These are phyloP conservation scores for Aspergillus heteromorphus DNA, from an alignment of 495 filamentous ascomycete species.

Conservation along the genomic window DNA sequence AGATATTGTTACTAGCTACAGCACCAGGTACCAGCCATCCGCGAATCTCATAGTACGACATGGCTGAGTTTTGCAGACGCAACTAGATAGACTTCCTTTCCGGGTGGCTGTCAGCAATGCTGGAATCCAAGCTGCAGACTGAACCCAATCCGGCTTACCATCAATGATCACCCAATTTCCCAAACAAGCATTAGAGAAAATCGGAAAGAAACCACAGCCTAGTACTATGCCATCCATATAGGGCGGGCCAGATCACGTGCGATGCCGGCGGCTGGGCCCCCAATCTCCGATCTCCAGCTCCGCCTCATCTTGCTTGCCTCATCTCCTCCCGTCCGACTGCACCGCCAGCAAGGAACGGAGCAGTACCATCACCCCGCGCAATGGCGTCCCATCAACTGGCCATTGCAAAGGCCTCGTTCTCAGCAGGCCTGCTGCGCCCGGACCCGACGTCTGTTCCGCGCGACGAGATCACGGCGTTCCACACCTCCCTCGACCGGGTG, in stretches of 20 bases:
- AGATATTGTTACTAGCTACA: too few relatives aligned
- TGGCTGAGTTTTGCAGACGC: too few relatives aligned
- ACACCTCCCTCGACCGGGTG: slow-evolving; percentile 59
- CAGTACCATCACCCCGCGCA: slow-evolving; percentile 2
- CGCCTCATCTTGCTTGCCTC: too few relatives aligned
- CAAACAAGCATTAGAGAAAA: too few relatives aligned
- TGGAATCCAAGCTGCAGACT: too few relatives aligned
- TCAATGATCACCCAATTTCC: too few relatives aligned
- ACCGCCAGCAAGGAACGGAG: neutral
- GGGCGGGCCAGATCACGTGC: neutral
- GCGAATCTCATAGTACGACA: too few relatives aligned
- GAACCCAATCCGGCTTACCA: too few relatives aligned
- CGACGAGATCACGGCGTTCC: slow-evolving; percentile 68
- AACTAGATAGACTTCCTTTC: too few relatives aligned
- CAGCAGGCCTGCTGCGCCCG: slow-evolving; percentile 66
- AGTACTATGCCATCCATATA: neutral
- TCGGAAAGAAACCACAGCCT: neutral
- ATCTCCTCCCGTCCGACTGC: neutral
- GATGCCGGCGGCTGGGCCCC: neutral
- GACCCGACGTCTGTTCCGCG: slow-evolving; percentile 66
- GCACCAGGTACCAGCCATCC: too few relatives aligned
- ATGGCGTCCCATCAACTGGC: slow-evolving; percentile 75
- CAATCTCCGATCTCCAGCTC: neutral
- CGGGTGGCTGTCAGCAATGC: too few relatives aligned
- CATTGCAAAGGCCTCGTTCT: slow-evolving; percentile 76